These are phyloP conservation scores for Cystofilobasidium bisporidii DNA, from an alignment of 768 basidiomycete genomes.

Conservation along the genomic window DNA sequence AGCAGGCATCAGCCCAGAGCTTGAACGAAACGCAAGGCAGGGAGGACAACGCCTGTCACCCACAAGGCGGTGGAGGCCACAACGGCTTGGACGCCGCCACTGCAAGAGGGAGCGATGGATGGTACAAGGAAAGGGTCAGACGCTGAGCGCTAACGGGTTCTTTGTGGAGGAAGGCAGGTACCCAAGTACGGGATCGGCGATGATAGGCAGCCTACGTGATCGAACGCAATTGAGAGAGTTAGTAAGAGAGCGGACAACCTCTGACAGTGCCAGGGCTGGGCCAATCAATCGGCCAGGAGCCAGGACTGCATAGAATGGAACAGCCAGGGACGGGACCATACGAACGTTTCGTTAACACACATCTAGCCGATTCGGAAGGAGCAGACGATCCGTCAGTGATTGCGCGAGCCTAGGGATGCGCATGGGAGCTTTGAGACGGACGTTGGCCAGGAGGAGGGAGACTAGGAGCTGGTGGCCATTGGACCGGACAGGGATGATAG, in stretches of 20 bases:
- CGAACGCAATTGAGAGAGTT: too few species aligned
- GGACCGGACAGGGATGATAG: conserved; percentile 75
- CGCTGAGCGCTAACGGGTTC: too few species aligned
- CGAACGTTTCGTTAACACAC: conserved; percentile 60
- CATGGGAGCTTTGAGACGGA: conserved; percentile 15
- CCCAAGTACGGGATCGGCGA: conserved; percentile 61
- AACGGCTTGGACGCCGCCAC: conserved; percentile 67
- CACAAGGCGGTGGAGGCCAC: conserved; percentile 74
- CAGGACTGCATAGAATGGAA: too few species aligned
- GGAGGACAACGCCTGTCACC: conserved; percentile 51
- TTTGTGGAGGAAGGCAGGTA: too few species aligned
- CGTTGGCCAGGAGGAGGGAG: neutral
- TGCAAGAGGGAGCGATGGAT: conserved; percentile 32
- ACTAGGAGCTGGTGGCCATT: conserved; percentile 66
- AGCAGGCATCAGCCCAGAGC: neutral
- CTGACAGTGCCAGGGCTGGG: too few species aligned
- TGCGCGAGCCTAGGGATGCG: conserved; percentile 26
- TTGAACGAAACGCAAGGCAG: neutral
- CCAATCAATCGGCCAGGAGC: too few species aligned
- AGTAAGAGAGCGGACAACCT: too few species aligned
- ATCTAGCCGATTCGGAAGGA: too few species aligned
- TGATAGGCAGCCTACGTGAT: conserved; percentile 78
- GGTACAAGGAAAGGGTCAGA: too few species aligned
- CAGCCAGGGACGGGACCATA: too few species aligned
- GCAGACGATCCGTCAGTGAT: too few species aligned